These are phyloP conservation scores for Linnemannia hyalina DNA, from an alignment of 192 early-diverging fungal species.

Conservation along the genomic window DNA sequence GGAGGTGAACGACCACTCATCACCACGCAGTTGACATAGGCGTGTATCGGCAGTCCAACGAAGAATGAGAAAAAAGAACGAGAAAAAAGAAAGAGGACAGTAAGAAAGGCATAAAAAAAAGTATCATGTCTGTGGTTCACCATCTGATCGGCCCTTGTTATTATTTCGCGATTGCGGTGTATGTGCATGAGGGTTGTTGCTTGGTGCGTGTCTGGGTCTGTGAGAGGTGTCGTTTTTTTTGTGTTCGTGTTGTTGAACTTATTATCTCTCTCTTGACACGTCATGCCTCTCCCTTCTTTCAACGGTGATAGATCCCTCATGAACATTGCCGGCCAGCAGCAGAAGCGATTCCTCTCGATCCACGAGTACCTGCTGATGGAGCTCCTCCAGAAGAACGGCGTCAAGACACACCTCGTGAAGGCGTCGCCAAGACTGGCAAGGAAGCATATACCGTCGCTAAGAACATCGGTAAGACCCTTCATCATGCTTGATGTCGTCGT, in stretches of 20 bases:
- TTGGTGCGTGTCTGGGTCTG: not conserved
- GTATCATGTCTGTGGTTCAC: not conserved
- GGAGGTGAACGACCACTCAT: not conserved
- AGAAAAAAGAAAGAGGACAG: not conserved
- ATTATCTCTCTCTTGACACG: not conserved
- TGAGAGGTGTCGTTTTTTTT: not conserved
- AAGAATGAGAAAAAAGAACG: too few species aligned
- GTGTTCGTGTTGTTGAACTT: not conserved
- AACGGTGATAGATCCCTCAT: conserved; percentile 41
- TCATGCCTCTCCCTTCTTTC: too few species aligned
- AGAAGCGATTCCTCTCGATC: conserved; percentile 93
- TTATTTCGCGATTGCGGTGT: not conserved
- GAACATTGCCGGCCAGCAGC: conserved; percentile 60
- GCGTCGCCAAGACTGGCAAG: conserved; percentile 85
- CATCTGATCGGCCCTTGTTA: conserved; percentile 7
- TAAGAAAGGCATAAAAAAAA: not conserved
- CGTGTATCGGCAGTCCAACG: not conserved
- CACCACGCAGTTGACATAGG: not conserved
- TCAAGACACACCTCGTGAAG: conserved; percentile 93
- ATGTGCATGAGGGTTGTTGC: not conserved
- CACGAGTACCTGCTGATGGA: conserved; percentile 98
- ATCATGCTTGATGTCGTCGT: not conserved
- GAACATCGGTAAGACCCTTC: conserved; percentile 71
- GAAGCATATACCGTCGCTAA: conserved; percentile 92
- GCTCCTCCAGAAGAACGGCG: conserved; percentile 90